Conservation (phyloP, 495 filamentous ascomycete genomes). For the Amphirosellinia nigrospora region DNA sequence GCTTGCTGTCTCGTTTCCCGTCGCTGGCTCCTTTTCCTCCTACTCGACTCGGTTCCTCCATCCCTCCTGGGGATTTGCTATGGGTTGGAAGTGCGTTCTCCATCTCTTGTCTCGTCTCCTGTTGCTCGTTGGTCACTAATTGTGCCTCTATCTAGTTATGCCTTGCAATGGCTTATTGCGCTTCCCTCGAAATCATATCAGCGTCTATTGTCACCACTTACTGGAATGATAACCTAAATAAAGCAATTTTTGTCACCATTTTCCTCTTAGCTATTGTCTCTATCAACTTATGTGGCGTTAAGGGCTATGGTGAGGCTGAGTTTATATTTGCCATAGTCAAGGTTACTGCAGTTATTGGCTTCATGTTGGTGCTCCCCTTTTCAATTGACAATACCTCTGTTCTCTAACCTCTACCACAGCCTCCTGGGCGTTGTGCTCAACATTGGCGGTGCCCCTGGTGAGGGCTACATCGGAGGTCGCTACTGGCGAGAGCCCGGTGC, state of each 20-base stretch:
- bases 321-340: conserved; percentile 89
- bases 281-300: conserved; percentile 88
- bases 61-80: conserved; percentile 96
- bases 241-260: conserved; percentile 83
- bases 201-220: conserved; percentile 88
- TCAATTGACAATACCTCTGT: not conserved
- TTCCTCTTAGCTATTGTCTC: conserved; percentile 75
- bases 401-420: conserved; percentile 41
- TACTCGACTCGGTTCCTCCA: conserved; percentile 93
- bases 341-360: conserved; percentile 83
- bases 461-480: conserved; percentile 81
- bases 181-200: conserved; percentile 87
- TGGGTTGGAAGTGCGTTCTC: conserved; percentile 86
- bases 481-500: conserved; percentile 88
- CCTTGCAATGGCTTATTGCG: conserved; percentile 89
- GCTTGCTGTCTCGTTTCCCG: conserved; percentile 87
- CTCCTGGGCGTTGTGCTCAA: conserved; percentile 81
- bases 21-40: conserved; percentile 90
- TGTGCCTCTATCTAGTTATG: conserved; percentile 63
- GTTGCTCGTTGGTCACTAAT: not conserved
- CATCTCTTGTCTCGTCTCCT: not conserved
- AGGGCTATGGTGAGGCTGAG: conserved; percentile 89
- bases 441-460: conserved; percentile 75
- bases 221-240: conserved; percentile 72
- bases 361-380: conserved; percentile 67